Evolutionary conservation across 306 rosid genomes (phyloP).

Genomic region (Castanea sativa): DNA sequence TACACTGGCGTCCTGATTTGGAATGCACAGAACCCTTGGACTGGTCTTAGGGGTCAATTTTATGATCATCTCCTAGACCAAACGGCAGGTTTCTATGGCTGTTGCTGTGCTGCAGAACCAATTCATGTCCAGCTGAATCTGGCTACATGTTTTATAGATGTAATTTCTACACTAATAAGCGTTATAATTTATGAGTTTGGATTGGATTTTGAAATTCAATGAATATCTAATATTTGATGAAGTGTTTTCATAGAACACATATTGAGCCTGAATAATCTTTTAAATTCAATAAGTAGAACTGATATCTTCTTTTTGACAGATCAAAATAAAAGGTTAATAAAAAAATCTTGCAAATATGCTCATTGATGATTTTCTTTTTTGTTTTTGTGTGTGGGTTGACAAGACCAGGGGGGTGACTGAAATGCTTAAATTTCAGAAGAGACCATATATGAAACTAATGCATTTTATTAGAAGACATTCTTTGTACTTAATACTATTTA

Average conservation of each 20-base stretch:
- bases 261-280: background rate
- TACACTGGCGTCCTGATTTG: conserved; percentile 86
- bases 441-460: no score
- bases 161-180: conserved; percentile 18
- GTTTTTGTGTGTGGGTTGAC: no score
- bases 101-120: conserved; percentile 87
- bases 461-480: no score
- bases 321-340: no score
- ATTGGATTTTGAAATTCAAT: background rate
- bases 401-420: no score
- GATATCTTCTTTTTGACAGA: background rate
- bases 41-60: conserved; percentile 95
- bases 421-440: no score
- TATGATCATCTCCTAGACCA: conserved; percentile 95
- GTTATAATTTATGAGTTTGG: conserved; percentile 8
- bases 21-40: conserved; percentile 98
- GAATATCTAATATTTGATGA: background rate
- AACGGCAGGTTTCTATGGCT: conserved; percentile 92
- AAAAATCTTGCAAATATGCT: no score
- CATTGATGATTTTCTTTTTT: no score
- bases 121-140: conserved; percentile 90
- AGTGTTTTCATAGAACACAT: background rate
- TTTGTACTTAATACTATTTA: no score
- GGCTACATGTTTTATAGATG: conserved; percentile 72
- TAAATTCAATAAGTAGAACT: background rate